Evolutionary conservation across 805 yeast species (phyloP).

Genomic region (Wickerhamomyces bisporus): DNA sequence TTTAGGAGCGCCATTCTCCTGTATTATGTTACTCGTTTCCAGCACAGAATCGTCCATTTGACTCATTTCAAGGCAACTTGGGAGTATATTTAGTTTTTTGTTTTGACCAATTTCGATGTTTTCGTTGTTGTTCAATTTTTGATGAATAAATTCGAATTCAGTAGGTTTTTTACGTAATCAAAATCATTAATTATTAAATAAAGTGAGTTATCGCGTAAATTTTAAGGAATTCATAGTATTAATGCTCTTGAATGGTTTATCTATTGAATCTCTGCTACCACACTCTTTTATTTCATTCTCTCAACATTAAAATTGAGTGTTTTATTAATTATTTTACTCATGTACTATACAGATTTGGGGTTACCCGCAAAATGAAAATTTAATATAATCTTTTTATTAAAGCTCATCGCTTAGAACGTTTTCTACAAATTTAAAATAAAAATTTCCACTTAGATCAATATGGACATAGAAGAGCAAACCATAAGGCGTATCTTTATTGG

Average conservation of each 20-base stretch:
- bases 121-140: background rate
- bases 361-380: conserved; percentile 1
- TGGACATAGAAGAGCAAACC: conserved; percentile 1
- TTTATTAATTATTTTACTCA: no score
- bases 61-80: no score
- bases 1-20: background rate
- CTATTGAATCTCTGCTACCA: no score
- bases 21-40: conserved; percentile 7
- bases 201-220: no score
- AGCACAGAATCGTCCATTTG: conserved; percentile 5
- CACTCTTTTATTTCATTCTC: no score
- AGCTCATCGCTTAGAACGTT: background rate
- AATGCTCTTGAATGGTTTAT: no score
- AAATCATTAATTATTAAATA: no score
- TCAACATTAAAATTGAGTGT: no score
- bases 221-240: no score
- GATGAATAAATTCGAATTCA: background rate
- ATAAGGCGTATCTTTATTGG: conserved; percentile 57
- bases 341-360: no score
- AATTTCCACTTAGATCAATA: background rate
- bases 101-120: background rate
- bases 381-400: background rate
- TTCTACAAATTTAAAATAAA: no score
- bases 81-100: background rate
- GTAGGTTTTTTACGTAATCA: no score